phyloP scores from a whole-genome alignment of 176 grass and related monocot species.

The Phyllostachys edulis region DNA sequence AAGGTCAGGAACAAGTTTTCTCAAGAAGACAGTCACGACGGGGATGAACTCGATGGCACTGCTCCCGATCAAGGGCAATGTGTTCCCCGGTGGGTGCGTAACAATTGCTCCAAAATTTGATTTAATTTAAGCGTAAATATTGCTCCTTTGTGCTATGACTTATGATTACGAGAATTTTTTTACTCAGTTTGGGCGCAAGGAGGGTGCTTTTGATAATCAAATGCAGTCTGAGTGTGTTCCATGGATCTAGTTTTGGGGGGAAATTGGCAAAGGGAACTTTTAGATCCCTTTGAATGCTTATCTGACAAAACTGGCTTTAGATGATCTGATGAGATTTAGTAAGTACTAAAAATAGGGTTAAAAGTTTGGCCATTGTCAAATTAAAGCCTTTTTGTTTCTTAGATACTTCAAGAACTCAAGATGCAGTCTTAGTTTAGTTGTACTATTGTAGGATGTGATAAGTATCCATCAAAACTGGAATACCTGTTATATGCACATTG shows the following conservation, averaged over 20 bases:
- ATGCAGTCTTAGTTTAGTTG: conserved; percentile 29
- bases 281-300: neutral
- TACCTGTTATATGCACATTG: neutral
- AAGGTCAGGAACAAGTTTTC: conserved; percentile 27
- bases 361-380: neutral
- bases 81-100: conserved; percentile 89
- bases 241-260: conserved; percentile 15
- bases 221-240: neutral
- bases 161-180: neutral
- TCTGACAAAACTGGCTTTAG: conserved; percentile 3
- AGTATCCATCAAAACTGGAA: neutral
- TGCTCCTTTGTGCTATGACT: conserved; percentile 10
- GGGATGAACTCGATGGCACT: conserved; percentile 50
- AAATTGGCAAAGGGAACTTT: neutral
- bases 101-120: neutral
- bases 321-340: neutral
- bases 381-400: conserved; percentile 14
- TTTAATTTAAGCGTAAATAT: neutral
- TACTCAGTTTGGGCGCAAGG: neutral
- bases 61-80: conserved; percentile 88
- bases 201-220: conserved; percentile 1
- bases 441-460: neutral
- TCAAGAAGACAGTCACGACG: neutral
- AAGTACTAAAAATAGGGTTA: conserved; percentile 10
- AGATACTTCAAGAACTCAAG: neutral